Evolutionary conservation across 192 early-diverging fungal genomes (phyloP).

Genomic region (Dissophora globulifera): DNA sequence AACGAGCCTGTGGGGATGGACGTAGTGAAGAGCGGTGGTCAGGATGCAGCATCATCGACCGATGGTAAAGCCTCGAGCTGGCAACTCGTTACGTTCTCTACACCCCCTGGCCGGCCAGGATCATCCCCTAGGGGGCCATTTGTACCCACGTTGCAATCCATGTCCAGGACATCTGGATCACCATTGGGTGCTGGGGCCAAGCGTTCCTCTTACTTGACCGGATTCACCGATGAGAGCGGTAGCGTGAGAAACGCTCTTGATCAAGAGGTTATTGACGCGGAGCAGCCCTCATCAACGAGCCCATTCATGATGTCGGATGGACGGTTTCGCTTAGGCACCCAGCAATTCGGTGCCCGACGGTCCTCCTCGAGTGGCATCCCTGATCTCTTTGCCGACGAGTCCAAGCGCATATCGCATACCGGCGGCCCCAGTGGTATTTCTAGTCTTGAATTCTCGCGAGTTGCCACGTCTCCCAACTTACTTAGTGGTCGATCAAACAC

Average conservation of each 20-base stretch:
- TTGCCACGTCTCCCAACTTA: slow-evolving; percentile 27
- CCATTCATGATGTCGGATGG: slow-evolving; percentile 13
- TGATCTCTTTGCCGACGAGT: slow-evolving; percentile 17
- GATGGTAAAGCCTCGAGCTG: slow-evolving; percentile 50
- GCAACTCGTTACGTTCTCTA: slow-evolving; percentile 43
- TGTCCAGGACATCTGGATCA: background rate
- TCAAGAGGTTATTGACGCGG: background rate
- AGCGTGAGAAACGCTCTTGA: background rate
- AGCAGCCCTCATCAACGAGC: background rate
- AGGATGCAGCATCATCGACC: slow-evolving; percentile 39
- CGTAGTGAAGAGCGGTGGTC: too few species aligned
- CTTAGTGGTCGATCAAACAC: background rate
- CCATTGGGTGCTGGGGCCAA: slow-evolving; percentile 9
- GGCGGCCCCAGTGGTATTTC: background rate
- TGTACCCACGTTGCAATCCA: slow-evolving; percentile 8
- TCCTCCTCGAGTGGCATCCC: slow-evolving; percentile 45
- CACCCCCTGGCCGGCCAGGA: slow-evolving; percentile 37
- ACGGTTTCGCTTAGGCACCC: slow-evolving; percentile 3
- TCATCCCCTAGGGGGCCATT: slow-evolving; percentile 36
- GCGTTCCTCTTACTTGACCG: background rate
- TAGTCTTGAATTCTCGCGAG: slow-evolving; percentile 21
- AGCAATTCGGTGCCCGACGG: slow-evolving; percentile 31
- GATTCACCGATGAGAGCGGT: slow-evolving; percentile 2
- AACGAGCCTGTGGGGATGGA: slow-evolving; percentile 17
- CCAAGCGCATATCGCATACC: slow-evolving; percentile 5